Percentiles rank a stretch among this genome's conserved stretches.
These are phyloP conservation scores for Coemansia sp. DNA, from an alignment of 192 early-diverging fungal species.

Conservation along the genomic window DNA sequence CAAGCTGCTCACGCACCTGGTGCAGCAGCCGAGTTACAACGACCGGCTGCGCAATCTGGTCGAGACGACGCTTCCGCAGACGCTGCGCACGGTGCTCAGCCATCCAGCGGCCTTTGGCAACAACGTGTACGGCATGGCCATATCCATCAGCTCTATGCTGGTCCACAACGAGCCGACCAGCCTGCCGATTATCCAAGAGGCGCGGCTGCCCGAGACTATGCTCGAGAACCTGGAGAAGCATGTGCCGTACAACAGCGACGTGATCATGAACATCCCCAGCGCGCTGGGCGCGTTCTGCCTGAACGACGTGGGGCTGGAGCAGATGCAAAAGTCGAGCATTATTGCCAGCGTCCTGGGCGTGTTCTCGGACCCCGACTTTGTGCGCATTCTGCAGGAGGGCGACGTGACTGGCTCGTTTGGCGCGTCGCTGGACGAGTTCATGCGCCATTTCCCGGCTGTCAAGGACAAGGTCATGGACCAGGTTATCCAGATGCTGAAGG, in stretches of 20 bases:
- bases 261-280: conserved; percentile 75
- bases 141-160: conserved; percentile 92
- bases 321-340: conserved; percentile 70
- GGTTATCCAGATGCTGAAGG: conserved; percentile 67
- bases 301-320: conserved; percentile 83
- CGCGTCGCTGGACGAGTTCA: conserved; percentile 87
- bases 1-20: conserved; percentile 89
- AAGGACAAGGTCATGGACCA: conserved; percentile 71
- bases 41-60: conserved; percentile 94
- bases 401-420: conserved; percentile 86
- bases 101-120: conserved; percentile 75
- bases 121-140: conserved; percentile 81
- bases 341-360: conserved; percentile 70
- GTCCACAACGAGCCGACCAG: conserved; percentile 99
- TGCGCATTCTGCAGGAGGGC: conserved; percentile 74
- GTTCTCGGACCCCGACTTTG: conserved; percentile 75
- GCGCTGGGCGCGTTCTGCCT: conserved; percentile 96
- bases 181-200: conserved; percentile 91
- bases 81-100: conserved; percentile 71
- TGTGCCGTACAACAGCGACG: conserved; percentile 80
- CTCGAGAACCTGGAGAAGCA: conserved; percentile 65
- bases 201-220: conserved; percentile 80
- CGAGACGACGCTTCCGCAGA: conserved; percentile 78
- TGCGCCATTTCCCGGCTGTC: conserved; percentile 90
- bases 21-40: conserved; percentile 87